A percentile compares a stretch with the other conserved stretches of the same genome.
Conservation (phyloP, 2,329 filamentous ascomycete species). For the Pseudocercospora fuligena region DNA sequence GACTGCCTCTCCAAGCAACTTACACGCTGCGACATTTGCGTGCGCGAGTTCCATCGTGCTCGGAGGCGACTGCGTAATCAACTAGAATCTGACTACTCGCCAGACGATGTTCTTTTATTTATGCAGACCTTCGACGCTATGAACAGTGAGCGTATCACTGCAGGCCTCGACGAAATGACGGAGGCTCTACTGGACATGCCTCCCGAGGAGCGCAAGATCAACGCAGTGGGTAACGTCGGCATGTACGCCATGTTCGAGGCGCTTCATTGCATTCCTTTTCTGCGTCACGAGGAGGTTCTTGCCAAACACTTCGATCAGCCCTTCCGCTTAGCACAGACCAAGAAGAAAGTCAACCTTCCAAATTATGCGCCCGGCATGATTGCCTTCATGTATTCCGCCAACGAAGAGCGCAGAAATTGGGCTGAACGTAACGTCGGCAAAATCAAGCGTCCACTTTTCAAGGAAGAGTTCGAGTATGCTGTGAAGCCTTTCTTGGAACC, state of each 20-base stretch:
- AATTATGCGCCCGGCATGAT: constrained; percentile 81
- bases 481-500: constrained; percentile 73
- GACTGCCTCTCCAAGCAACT: constrained; percentile 49
- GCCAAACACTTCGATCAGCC: constrained; percentile 75
- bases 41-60: constrained; percentile 54
- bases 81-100: constrained; percentile 50
- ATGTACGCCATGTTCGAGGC: constrained; percentile 86
- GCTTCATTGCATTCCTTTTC: constrained; percentile 80
- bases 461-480: constrained; percentile 84
- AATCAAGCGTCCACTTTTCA: constrained; percentile 66
- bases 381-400: constrained; percentile 78
- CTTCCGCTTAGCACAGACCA: constrained; percentile 79
- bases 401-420: constrained; percentile 68
- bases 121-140: constrained; percentile 51
- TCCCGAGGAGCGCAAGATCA: constrained; percentile 56
- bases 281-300: constrained; percentile 62
- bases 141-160: constrained; percentile 50
- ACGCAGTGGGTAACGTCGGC: constrained; percentile 61
- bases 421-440: constrained; percentile 71
- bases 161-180: constrained; percentile 49
- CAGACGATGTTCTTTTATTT: constrained; percentile 51
- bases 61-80: constrained; percentile 46
- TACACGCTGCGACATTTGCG: constrained; percentile 55
- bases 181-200: constrained; percentile 50
- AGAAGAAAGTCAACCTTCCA: constrained; percentile 75